Evolutionary conservation across 306 rosid species (phyloP), one percentile per base, ranked within the genome.

Genomic region (Fragaria ananassa): DNA sequence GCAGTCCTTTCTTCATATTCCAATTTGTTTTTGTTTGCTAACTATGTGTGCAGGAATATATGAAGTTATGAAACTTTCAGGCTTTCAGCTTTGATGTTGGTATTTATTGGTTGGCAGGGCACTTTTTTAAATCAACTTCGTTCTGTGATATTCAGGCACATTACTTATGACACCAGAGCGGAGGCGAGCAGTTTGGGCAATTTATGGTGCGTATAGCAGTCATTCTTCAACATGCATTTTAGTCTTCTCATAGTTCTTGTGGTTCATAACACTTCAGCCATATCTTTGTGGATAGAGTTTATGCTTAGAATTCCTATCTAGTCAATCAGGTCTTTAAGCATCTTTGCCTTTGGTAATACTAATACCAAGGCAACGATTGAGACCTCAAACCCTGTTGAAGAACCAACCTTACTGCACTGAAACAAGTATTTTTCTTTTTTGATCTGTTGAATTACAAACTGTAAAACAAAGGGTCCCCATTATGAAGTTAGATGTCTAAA

Each of bases 131-230:
- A 17, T 68, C 27, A 44, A 41, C 34, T 35, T 49, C 68, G 77
- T 71, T 21, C 17, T 44, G 46, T n/a, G 74, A 86, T 71, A 72
- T n/a, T 68, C 78, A 94, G 98, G 98, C 45, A 94, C 98, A 76
- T 92, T 87, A 66, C 86, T 94, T 81, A 94, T 94, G 98, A 94
- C 98, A 37, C 88, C 89, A 13, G 93, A 90, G 83, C 54, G 98
- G 34, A 78, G 96, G 79, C 88, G 86, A 83, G 96, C 97, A 4
- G 88, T 94, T 12, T 94, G 98, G 98, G 96, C 98, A 34, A 94
- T 94, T 56, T 94, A 94, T 79, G 97, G 98, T 94, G 84, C 42
- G 90, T 78, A 31, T 6, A 5, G 15, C 68, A 37, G 10, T 63
- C 34, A 31, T 34, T 46, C 29, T 70, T 64, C 29, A 47, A 27